phyloP scores from a whole-genome alignment of 345 rosid genomes.

The Murraya koenigii region DNA sequence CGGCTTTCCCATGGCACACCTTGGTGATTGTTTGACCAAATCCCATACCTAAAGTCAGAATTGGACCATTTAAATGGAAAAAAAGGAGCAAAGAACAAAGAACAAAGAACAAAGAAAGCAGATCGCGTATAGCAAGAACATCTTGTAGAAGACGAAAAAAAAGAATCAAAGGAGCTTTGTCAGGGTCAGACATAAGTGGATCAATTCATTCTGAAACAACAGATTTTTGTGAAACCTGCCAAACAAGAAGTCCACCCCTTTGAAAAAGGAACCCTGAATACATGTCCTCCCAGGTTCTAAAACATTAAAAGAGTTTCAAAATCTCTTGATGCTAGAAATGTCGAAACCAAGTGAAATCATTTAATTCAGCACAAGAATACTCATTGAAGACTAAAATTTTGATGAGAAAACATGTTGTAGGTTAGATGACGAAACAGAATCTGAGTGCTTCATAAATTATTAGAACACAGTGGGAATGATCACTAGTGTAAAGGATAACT shows the following conservation, averaged over 20 bases:
- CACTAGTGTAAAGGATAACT: neutral
- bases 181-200: neutral
- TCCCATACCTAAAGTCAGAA: slow-evolving; percentile 36
- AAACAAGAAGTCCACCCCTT: slow-evolving; percentile 11
- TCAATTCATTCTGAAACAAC: slow-evolving; percentile 7
- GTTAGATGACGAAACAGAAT: neutral
- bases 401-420: neutral
- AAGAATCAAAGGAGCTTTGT: neutral
- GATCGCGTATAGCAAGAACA: neutral
- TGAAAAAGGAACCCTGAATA: neutral
- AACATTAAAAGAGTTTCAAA: neutral
- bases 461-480: neutral
- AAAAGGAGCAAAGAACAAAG: slow-evolving; percentile 9
- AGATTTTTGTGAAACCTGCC: neutral
- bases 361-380: neutral
- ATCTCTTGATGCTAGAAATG: neutral
- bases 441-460: slow-evolving; percentile 7
- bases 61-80: neutral
- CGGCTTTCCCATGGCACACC: slow-evolving; percentile 44
- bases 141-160: neutral
- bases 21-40: slow-evolving; percentile 28
- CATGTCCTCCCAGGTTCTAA: neutral
- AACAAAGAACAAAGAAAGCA: slow-evolving; percentile 8
- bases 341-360: neutral
- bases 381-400: neutral